These are phyloP conservation scores for Phytopythium litorale DNA, from an alignment of 352 stramenopile genomes.

Conservation along the genomic window DNA sequence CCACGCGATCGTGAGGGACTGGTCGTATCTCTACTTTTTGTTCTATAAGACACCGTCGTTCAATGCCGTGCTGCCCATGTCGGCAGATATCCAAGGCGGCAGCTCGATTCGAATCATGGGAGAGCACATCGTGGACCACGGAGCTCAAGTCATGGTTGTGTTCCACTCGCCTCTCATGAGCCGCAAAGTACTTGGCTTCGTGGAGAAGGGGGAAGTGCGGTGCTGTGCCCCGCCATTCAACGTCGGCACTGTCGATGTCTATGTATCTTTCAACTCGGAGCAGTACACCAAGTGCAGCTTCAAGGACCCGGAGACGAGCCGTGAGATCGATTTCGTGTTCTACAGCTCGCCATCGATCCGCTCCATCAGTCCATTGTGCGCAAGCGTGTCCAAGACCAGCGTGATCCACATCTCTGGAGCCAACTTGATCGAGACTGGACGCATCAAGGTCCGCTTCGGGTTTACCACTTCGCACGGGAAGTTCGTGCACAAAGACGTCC, in stretches of 20 bases:
- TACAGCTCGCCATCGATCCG: slow-evolving; percentile 60
- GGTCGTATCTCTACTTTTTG: slow-evolving; percentile 73
- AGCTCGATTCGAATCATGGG: slow-evolving; percentile 63
- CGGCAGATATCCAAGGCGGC: slow-evolving; percentile 56
- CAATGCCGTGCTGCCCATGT: slow-evolving; percentile 47
- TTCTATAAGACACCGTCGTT: slow-evolving; percentile 65
- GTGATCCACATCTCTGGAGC: slow-evolving; percentile 50
- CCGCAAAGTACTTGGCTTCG: slow-evolving; percentile 57
- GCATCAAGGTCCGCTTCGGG: slow-evolving; percentile 63
- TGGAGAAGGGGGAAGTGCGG: slow-evolving; percentile 59
- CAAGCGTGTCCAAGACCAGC: slow-evolving; percentile 44
- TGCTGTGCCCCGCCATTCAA: slow-evolving; percentile 68
- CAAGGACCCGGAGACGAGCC: slow-evolving; percentile 37
- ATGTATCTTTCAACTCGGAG: slow-evolving; percentile 68
- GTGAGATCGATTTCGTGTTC: slow-evolving; percentile 60
- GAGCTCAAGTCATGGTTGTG: slow-evolving; percentile 48
- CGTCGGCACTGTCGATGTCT: slow-evolving; percentile 46
- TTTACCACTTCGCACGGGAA: slow-evolving; percentile 33
- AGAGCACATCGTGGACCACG: slow-evolving; percentile 62
- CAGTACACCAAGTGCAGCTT: slow-evolving; percentile 76
- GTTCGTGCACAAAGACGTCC: slow-evolving; percentile 27
- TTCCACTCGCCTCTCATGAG: slow-evolving; percentile 52
- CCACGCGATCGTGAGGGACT: slow-evolving; percentile 37
- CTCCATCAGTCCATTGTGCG: slow-evolving; percentile 52
- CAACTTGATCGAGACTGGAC: slow-evolving; percentile 73